Conservation (phyloP, 257 asterid species). For the Solanum sejunctum region DNA sequence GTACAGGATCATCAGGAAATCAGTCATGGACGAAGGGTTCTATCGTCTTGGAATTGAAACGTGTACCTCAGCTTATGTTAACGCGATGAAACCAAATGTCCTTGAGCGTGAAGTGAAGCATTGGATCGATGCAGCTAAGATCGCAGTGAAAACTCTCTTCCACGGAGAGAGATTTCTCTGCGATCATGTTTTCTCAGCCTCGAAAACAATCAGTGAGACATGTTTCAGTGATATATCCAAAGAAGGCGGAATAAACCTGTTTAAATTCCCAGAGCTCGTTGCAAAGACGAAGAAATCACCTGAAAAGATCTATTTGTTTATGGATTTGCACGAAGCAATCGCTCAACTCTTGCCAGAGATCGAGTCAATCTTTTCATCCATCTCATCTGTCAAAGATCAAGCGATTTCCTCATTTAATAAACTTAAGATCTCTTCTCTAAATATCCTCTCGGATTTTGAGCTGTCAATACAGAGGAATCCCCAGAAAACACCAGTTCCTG, state of each 20-base stretch:
- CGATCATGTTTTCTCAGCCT: slow-evolving; percentile 37
- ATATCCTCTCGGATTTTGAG: slow-evolving; percentile 34
- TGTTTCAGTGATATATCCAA: slow-evolving; percentile 29
- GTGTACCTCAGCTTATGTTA: slow-evolving; percentile 22
- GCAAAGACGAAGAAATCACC: slow-evolving; percentile 38
- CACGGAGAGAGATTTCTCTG: slow-evolving; percentile 48
- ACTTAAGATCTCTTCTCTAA: slow-evolving; percentile 28
- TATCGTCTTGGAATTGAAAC: slow-evolving; percentile 33
- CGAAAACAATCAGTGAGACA: slow-evolving; percentile 40
- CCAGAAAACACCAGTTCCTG: slow-evolving; percentile 20
- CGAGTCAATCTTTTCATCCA: slow-evolving; percentile 41
- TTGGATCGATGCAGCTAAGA: slow-evolving; percentile 37
- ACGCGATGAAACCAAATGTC: slow-evolving; percentile 20
- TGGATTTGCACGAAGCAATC: slow-evolving; percentile 31
- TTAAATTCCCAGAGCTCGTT: slow-evolving; percentile 44
- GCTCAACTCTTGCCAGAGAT: slow-evolving; percentile 45
- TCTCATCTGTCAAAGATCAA: slow-evolving; percentile 37
- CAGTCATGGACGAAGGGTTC: slow-evolving; percentile 45
- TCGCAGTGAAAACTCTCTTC: slow-evolving; percentile 36
- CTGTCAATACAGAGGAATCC: slow-evolving; percentile 41
- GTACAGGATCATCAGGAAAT: slow-evolving; percentile 34
- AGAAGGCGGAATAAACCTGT: slow-evolving; percentile 38
- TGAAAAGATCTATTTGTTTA: slow-evolving; percentile 16
- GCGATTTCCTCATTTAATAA: slow-evolving; percentile 33
- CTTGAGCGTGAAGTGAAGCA: slow-evolving; percentile 23